Evolutionary conservation across 495 filamentous ascomycete genomes (phyloP), one percentile per base, ranked within the genome.

Genomic region (Neurospora sp.): DNA sequence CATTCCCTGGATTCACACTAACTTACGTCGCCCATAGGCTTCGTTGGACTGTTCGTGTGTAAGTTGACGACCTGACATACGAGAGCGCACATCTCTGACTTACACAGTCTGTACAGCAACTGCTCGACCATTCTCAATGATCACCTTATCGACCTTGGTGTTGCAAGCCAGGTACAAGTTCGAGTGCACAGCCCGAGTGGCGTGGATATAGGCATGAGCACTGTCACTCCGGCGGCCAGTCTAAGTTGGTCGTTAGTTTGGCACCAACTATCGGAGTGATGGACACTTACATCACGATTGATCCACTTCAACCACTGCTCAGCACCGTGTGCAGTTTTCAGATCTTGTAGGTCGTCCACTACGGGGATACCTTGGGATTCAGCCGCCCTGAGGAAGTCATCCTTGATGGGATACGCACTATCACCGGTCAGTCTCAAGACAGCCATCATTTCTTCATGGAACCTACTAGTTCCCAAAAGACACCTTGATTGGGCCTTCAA

Each of bases 401-500:
- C 87, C 84, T 87, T 90, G 79, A 91, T 87, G 2, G 89, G 90
- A 72, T 91, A 91, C 22, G 87, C 88, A 74, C 81, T 82, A 14
- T 6, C 1, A 44, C 9, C 38, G 1, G 45, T 71, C 37, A 59
- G 37, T 59, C 40, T 27, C 27, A 3, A 3, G 72, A 8, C 0
- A 4, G 27, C 1, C 16, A 77, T 42, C 78, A 59, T 71, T 68
- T 31, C 3, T 4, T 8, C 22, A 10, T 12, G 10, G 10, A 2
- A 74, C 81, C 68, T 78, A 82, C 80, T 93, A 89, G 74, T 92
- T 94, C 44, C 92, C 92, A 73, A 94, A 94, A 0, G 92, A 94
- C 39, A 94, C 93, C 79, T 94, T 94, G 82, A 96, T 94, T 1
- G 93, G 92, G 0, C 92, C 92, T 5, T 92, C 90, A 70, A 90